phyloP scores from a whole-genome alignment of 1,284 basidiomycete genomes.

The Leccinum huronense region DNA sequence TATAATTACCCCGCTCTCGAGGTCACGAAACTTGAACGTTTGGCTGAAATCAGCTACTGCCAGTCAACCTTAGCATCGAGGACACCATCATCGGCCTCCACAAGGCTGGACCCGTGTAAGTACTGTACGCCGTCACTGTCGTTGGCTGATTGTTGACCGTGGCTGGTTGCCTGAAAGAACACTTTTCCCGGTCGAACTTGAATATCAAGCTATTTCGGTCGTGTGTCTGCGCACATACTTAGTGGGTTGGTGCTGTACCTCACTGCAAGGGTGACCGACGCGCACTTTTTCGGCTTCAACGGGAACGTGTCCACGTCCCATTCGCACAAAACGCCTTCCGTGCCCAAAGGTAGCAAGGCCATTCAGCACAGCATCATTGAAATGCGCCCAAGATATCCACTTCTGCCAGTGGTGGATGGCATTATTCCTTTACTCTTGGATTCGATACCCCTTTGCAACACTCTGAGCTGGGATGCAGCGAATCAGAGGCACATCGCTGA shows the following conservation, averaged over 20 bases:
- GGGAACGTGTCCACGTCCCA: slow-evolving; percentile 97
- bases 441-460: slow-evolving; percentile 87
- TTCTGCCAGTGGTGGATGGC: slow-evolving; percentile 98
- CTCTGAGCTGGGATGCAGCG: slow-evolving; percentile 59
- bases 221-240: slow-evolving; percentile 67
- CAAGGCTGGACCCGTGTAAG: slow-evolving; percentile 87
- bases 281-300: slow-evolving; percentile 88
- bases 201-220: slow-evolving; percentile 78
- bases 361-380: slow-evolving; percentile 70
- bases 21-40: slow-evolving; percentile 68
- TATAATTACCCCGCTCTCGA: slow-evolving; percentile 80
- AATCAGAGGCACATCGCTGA: slow-evolving; percentile 69
- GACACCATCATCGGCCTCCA: slow-evolving; percentile 82
- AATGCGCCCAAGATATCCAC: slow-evolving; percentile 85
- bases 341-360: slow-evolving; percentile 52
- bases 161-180: slow-evolving; percentile 74
- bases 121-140: slow-evolving; percentile 18
- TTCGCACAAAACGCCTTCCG: slow-evolving; percentile 67
- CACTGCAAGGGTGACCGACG: slow-evolving; percentile 75
- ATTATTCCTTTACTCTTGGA: slow-evolving; percentile 92
- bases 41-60: slow-evolving; percentile 96
- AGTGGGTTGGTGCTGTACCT: slow-evolving; percentile 71
- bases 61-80: slow-evolving; percentile 92
- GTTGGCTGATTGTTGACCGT: slow-evolving; percentile 4
- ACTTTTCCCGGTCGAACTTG: slow-evolving; percentile 95